Percentiles rank a stretch among this genome's conserved stretches.
These are phyloP conservation scores for Gamsiella multidivaricata DNA, from an alignment of 192 early-diverging fungal species.

Conservation along the genomic window DNA sequence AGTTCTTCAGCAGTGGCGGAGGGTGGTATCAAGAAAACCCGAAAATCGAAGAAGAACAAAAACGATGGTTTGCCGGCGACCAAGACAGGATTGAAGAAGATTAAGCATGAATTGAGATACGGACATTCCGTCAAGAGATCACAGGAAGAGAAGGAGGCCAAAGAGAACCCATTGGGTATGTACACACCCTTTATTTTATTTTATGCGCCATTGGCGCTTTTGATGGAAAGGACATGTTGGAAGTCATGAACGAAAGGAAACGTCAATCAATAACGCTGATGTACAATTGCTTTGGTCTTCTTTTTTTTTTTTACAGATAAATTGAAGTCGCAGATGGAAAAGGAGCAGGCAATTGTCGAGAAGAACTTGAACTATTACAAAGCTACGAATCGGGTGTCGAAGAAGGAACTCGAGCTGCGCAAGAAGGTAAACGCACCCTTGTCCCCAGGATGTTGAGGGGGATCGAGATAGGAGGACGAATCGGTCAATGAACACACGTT, in stretches of 20 bases:
- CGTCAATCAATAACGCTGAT: no score
- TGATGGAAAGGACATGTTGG: no score
- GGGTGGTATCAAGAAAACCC: background rate
- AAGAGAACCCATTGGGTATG: conserved; percentile 58
- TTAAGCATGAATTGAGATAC: conserved; percentile 59
- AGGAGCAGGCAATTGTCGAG: conserved; percentile 32
- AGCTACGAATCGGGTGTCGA: conserved; percentile 34
- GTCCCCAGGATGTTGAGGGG: background rate
- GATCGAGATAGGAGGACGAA: background rate
- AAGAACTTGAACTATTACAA: conserved; percentile 40
- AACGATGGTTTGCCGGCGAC: conserved; percentile 50
- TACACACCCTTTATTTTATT: no score
- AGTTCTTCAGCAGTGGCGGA: background rate
- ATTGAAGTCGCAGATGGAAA: conserved; percentile 24
- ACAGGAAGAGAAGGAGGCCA: conserved; percentile 48
- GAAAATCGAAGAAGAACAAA: conserved; percentile 9
- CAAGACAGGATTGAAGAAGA: conserved; percentile 57
- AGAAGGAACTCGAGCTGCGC: conserved; percentile 48
- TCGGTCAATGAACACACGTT: no score
- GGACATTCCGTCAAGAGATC: conserved; percentile 50
- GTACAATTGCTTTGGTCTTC: background rate
- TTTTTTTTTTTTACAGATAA: conserved; percentile 24
- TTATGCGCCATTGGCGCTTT: no score
- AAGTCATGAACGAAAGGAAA: no score
- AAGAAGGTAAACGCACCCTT: conserved; percentile 19